Evolutionary conservation across 108 stramenopile genomes (phyloP).

Genomic region (Mayamaea pseudoterrestris): DNA sequence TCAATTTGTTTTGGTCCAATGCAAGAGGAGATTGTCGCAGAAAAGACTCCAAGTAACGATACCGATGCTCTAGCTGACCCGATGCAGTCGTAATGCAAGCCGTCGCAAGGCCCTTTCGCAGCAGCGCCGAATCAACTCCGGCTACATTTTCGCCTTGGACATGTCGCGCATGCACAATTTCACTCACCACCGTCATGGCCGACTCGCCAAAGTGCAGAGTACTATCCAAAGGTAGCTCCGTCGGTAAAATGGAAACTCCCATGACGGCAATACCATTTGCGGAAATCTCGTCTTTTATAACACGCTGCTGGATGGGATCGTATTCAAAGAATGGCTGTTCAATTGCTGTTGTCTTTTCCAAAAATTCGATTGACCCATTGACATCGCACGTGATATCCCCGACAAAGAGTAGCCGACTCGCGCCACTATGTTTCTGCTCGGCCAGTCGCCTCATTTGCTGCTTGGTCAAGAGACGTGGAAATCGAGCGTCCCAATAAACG

Average conservation of each 20-base stretch:
- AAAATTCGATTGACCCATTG: constrained; percentile 59
- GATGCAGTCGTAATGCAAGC: constrained; percentile 12
- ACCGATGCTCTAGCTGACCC: constrained; percentile 7
- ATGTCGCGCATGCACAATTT: too few species aligned
- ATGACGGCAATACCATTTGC: constrained; percentile 44
- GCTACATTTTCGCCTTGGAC: too few species aligned
- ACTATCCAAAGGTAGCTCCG: constrained; percentile 68
- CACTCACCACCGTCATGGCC: too few species aligned
- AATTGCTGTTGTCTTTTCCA: constrained; percentile 57
- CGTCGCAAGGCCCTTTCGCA: too few species aligned
- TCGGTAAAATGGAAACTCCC: constrained; percentile 73
- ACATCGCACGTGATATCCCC: constrained; percentile 80
- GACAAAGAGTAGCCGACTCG: constrained; percentile 25
- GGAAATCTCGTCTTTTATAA: constrained; percentile 23
- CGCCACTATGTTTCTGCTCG: neutral
- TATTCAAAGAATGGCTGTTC: constrained; percentile 64
- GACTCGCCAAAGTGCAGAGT: constrained; percentile 73
- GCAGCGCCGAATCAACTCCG: too few species aligned
- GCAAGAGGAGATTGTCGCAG: neutral
- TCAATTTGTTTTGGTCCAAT: neutral
- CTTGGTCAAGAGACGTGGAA: constrained; percentile 62
- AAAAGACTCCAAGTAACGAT: constrained; percentile 13
- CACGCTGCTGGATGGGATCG: constrained; percentile 39
- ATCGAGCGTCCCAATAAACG: constrained; percentile 80
- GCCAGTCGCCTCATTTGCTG: constrained; percentile 32